Conservation (phyloP, 2,329 filamentous ascomycete genomes). For the Clonostachys sp. region DNA sequence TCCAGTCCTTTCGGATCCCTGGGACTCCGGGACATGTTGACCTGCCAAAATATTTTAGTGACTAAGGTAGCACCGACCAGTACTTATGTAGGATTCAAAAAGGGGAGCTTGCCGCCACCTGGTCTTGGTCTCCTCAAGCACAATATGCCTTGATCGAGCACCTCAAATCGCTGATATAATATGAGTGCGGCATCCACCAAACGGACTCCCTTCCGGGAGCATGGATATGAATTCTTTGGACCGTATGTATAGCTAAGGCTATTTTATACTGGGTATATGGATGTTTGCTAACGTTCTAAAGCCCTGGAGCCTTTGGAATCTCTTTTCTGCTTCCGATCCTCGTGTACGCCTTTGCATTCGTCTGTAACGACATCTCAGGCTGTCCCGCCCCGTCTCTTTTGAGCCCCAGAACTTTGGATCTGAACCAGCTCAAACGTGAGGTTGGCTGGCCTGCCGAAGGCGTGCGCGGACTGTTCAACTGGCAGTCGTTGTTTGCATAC, state of each 20-base stretch:
- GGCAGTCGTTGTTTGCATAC: conserved; percentile 63
- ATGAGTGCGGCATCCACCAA: background rate
- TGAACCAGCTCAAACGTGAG: conserved; percentile 71
- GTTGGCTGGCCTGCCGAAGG: conserved; percentile 77
- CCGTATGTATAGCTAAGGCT: conserved; percentile 31
- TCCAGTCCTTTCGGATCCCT: too few relatives aligned
- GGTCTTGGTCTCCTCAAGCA: too few relatives aligned
- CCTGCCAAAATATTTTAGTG: too few relatives aligned
- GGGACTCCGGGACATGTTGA: too few relatives aligned
- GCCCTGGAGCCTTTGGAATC: conserved; percentile 71
- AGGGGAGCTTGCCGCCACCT: too few relatives aligned
- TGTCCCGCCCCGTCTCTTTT: conserved; percentile 83
- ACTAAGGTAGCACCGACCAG: too few relatives aligned
- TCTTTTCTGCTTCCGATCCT: conserved; percentile 76
- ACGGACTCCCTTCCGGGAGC: conserved; percentile 14
- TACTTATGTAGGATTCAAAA: too few relatives aligned
- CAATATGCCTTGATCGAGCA: too few relatives aligned
- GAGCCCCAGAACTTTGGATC: conserved; percentile 63
- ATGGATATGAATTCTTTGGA: conserved; percentile 48
- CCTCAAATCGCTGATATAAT: too few relatives aligned
- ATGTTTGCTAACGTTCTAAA: conserved; percentile 25
- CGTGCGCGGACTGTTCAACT: conserved; percentile 64
- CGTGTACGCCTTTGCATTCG: conserved; percentile 74
- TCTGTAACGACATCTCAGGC: conserved; percentile 89
- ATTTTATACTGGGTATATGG: background rate